These are phyloP conservation scores for Candida tetrigidarum DNA, from an alignment of 1,139 yeast species.

Conservation along the genomic window DNA sequence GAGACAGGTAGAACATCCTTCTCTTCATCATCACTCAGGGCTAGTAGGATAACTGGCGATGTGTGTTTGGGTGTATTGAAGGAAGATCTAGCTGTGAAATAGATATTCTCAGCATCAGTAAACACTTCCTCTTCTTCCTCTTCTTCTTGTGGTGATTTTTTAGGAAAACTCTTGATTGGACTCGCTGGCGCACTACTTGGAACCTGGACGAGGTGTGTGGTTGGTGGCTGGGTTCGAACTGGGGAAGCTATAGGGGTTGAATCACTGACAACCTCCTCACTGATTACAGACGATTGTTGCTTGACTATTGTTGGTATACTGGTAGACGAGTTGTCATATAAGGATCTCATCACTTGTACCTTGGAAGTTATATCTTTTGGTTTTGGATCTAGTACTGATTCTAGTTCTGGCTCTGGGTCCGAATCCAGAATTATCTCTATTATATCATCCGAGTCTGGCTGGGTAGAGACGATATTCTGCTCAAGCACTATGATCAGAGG, in stretches of 20 bases:
- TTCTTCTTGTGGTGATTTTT: conserved; percentile 1
- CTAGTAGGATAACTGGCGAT: neutral
- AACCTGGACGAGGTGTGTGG: neutral
- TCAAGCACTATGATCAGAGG: neutral
- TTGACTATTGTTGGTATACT: conserved; percentile 17
- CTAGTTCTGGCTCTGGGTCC: conserved; percentile 29
- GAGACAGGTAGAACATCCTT: conserved; percentile 6
- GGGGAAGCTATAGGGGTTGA: conserved; percentile 8
- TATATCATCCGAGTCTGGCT: conserved; percentile 6
- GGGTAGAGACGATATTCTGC: conserved; percentile 7
- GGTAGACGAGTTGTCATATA: too few species aligned
- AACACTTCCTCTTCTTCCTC: conserved; percentile 9
- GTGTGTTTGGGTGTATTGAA: conserved; percentile 7
- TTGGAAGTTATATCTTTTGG: too few species aligned
- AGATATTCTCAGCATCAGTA: conserved; percentile 19
- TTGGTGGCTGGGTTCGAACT: neutral
- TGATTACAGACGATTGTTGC: neutral
- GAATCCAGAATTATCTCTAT: conserved; percentile 32
- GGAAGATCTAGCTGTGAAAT: conserved; percentile 25
- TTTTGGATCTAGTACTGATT: conserved; percentile 10
- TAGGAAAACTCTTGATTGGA: too few species aligned
- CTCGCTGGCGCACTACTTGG: conserved; percentile 3
- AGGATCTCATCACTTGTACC: conserved; percentile 14
- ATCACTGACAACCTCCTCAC: conserved; percentile 13
- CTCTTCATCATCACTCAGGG: neutral